phyloP scores from a whole-genome alignment of 345 rosid species.

The Acer saccharum region DNA sequence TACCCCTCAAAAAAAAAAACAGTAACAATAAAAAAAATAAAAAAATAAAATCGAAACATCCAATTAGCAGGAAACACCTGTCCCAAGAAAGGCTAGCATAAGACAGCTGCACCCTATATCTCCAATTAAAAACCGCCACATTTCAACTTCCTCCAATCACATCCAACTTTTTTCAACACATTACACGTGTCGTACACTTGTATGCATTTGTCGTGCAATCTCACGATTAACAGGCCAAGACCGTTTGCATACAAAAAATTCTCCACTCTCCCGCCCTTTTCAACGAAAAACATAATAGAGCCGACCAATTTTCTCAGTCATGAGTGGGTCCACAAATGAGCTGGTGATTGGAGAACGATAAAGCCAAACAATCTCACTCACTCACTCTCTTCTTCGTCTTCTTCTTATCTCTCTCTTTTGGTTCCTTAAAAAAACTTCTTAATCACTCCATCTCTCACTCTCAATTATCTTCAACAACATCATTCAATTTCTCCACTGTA shows the following conservation, averaged over 20 bases:
- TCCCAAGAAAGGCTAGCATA: neutral
- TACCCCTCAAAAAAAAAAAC: too few species aligned
- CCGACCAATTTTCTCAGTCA: neutral
- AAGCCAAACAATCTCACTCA: constrained; percentile 1
- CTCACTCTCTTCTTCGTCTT: neutral
- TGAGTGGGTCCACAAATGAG: constrained; percentile 19
- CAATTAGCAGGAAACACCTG: constrained; percentile 1
- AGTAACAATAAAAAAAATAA: too few species aligned
- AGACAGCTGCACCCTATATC: neutral
- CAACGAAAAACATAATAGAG: neutral
- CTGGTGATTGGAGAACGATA: constrained; percentile 10
- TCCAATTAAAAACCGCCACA: neutral
- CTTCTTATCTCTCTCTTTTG: neutral
- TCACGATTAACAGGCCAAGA: neutral
- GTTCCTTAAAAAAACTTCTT: neutral
- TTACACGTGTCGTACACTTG: too few species aligned
- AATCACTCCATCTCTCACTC: neutral
- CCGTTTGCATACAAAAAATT: neutral
- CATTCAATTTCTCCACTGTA: neutral
- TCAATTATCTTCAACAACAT: constrained; percentile 6
- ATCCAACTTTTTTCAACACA: neutral
- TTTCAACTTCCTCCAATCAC: neutral
- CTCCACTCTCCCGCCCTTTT: neutral
- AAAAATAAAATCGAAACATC: too few species aligned
- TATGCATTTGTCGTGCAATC: too few species aligned